Percentiles rank a stretch among this genome's conserved stretches.
phyloP scores from a whole-genome alignment of 108 stramenopile genomes.

The Nitzschia sp. region DNA sequence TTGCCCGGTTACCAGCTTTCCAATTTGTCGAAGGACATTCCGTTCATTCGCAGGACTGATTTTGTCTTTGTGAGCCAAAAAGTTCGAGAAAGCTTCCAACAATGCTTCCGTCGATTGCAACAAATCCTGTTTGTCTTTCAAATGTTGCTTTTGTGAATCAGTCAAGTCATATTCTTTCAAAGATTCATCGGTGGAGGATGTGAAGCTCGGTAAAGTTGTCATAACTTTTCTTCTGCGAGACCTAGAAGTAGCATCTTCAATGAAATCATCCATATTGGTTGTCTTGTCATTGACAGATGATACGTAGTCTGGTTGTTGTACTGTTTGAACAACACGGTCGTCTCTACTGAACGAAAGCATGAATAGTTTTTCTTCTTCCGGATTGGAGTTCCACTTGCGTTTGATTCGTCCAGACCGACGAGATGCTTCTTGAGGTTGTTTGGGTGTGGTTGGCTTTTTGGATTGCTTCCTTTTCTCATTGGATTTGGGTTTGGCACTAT shows the following conservation, averaged over 20 bases:
- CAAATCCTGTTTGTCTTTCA: neutral
- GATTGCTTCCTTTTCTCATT: neutral
- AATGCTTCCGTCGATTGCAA: neutral
- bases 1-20: constrained; percentile 55
- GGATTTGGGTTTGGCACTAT: constrained; percentile 3
- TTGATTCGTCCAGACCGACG: constrained; percentile 20
- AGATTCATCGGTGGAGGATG: neutral
- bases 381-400: neutral
- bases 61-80: constrained; percentile 31
- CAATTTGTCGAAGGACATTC: constrained; percentile 60
- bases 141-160: neutral
- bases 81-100: constrained; percentile 22
- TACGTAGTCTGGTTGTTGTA: neutral
- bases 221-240: too few species aligned
- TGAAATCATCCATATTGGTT: neutral
- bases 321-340: neutral
- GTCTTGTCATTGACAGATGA: neutral
- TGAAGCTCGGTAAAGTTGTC: neutral
- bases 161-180: neutral
- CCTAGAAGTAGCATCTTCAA: neutral
- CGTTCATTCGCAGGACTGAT: constrained; percentile 50
- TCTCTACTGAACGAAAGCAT: constrained; percentile 10
- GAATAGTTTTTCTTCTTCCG: constrained; percentile 1
- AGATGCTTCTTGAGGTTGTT: neutral
- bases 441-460: neutral